Evolutionary conservation across 2,329 filamentous ascomycete genomes (phyloP), one percentile per base, ranked within the genome.

Genomic region (Paecilomyces formosus): DNA sequence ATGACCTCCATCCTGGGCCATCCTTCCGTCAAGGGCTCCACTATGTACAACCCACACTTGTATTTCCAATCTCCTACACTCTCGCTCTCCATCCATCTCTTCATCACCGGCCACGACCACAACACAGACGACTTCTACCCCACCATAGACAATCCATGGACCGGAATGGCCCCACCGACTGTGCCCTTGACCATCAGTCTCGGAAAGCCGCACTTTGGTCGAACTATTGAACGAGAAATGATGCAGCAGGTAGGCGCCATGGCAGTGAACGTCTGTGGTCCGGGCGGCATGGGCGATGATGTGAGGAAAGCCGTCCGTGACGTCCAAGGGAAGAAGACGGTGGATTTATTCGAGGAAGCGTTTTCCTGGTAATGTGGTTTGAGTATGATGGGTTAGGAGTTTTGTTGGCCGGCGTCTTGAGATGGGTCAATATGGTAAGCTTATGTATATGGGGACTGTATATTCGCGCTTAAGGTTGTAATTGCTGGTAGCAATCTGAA

Each of bases 251-350:
- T 73, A 0, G 71, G 70, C 15, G 71, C 71, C 6, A 65, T 74
- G 64, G 71, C 70, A 3, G 72, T 75, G 7, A 74, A 69, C 62
- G 71, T 75, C 2, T 75, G 72, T 33, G 73, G 72, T 6, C 73
- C 73, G 18, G 72, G 73, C 13, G 63, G 65, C 1, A 61, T 75
- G 56, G 72, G 72, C 7, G 72, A 75, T 57, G 72, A 69, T 58
- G 70, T 75, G n/a, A 61, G 73, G 5, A 60, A 66, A 52, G 26
- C 30, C 7, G 33, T 59, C 21, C 57, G 54, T 53, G 31, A 35
- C 1, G 18, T 55, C 8, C 54, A 55, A 22, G 54, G 54, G 9
- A 45, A n/a, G 54, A 39, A 55, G 54, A 49, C n/a, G 3, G 54
- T 55, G 12, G 33, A 39, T 26, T 55, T 55, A 22, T 52, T 52